A percentile compares a stretch with the other conserved stretches of the same genome.
Evolutionary conservation across 441 rosid genomes (phyloP).

Genomic region (Erysimum pusillum): DNA sequence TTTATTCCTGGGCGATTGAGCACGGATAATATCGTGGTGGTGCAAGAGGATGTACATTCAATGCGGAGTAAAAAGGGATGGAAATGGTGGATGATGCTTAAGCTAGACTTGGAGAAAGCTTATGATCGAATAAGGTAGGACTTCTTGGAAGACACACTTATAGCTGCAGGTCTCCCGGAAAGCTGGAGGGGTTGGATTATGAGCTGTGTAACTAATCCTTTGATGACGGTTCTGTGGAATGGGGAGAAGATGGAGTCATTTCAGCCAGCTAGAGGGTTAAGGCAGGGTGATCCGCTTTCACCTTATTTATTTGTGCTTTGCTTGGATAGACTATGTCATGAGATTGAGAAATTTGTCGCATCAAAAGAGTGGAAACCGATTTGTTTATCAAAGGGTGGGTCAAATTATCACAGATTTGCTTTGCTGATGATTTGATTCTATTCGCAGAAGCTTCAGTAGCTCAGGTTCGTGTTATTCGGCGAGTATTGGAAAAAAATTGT

Average conservation of each 20-base stretch:
- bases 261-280: neutral
- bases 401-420: too few species aligned
- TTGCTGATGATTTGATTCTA: too few species aligned
- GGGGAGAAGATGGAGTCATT: neutral
- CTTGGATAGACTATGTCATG: too few species aligned
- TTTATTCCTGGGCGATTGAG: neutral
- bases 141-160: neutral
- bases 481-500: too few species aligned
- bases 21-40: neutral
- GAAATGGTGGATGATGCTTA: neutral
- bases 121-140: neutral
- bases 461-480: too few species aligned
- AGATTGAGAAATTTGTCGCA: too few species aligned
- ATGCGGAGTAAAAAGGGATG: neutral
- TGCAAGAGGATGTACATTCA: neutral
- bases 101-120: neutral
- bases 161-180: neutral
- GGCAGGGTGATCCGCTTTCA: neutral
- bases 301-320: too few species aligned
- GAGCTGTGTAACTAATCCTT: neutral
- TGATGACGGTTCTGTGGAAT: neutral
- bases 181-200: neutral
- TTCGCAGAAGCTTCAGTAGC: too few species aligned
- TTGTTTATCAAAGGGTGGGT: too few species aligned
- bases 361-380: too few species aligned